phyloP scores from a whole-genome alignment of 768 basidiomycete genomes.

The Lentinula edodes region DNA sequence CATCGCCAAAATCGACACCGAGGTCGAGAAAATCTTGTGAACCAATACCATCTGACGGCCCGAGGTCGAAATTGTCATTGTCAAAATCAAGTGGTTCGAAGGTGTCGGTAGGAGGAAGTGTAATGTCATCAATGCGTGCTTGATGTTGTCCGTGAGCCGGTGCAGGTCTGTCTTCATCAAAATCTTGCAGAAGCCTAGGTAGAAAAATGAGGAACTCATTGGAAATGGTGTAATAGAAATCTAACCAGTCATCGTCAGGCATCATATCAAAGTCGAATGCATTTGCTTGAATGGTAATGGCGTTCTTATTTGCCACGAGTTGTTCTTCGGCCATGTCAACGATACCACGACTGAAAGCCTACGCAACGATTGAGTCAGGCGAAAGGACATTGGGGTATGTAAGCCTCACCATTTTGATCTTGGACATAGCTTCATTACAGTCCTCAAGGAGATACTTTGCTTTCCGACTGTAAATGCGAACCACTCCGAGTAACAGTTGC shows the following conservation, averaged over 20 bases:
- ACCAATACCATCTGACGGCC: slow-evolving; percentile 76
- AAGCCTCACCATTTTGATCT: slow-evolving; percentile 81
- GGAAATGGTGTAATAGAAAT: neutral
- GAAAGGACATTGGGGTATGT: neutral
- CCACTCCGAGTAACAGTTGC: slow-evolving; percentile 92
- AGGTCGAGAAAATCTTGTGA: slow-evolving; percentile 82
- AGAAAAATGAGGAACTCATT: slow-evolving; percentile 9
- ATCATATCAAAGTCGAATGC: slow-evolving; percentile 77
- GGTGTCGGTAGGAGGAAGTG: slow-evolving; percentile 73
- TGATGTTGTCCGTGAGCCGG: slow-evolving; percentile 73
- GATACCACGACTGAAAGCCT: slow-evolving; percentile 93
- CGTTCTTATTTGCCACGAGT: slow-evolving; percentile 76
- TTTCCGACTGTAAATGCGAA: slow-evolving; percentile 95
- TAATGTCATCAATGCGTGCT: slow-evolving; percentile 84
- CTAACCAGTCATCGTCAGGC: slow-evolving; percentile 77
- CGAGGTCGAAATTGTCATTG: slow-evolving; percentile 71
- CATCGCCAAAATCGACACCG: slow-evolving; percentile 73
- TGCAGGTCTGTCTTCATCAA: slow-evolving; percentile 56
- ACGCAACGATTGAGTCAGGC: neutral
- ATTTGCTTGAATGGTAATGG: slow-evolving; percentile 80
- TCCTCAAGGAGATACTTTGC: slow-evolving; percentile 97
- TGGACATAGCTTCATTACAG: slow-evolving; percentile 92
- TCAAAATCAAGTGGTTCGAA: slow-evolving; percentile 61
- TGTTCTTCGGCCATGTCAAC: slow-evolving; percentile 98
- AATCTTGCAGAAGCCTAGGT: slow-evolving; percentile 40